Conservation (phyloP, 2,329 filamentous ascomycete genomes). For the Hymenoscyphus repandus region DNA sequence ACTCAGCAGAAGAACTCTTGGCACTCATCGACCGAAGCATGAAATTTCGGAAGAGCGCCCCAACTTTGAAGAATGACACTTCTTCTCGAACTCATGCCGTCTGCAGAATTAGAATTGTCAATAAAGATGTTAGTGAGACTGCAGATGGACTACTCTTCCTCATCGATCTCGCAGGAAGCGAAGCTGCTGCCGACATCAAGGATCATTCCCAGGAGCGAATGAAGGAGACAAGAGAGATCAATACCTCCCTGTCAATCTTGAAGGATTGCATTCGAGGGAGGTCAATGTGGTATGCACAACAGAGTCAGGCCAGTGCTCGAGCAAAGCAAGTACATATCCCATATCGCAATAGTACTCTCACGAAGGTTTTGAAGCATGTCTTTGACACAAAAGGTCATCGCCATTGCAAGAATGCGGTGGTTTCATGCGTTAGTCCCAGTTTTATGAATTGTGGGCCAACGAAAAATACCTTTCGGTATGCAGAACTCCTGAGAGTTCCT, state of each 20-base stretch:
- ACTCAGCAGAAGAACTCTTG: constrained; percentile 58
- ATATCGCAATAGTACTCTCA: constrained; percentile 77
- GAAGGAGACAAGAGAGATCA: constrained; percentile 92
- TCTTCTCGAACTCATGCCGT: constrained; percentile 46
- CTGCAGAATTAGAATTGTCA: constrained; percentile 41
- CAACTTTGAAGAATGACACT: constrained; percentile 41
- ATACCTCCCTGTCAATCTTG: constrained; percentile 81
- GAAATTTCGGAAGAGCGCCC: constrained; percentile 37
- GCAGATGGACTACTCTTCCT: constrained; percentile 42
- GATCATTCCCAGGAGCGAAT: constrained; percentile 85
- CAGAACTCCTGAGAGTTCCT: constrained; percentile 53
- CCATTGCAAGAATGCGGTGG: constrained; percentile 97
- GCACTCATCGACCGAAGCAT: constrained; percentile 71
- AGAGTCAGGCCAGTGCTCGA: constrained; percentile 41
- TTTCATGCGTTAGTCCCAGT: constrained; percentile 86
- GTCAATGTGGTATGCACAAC: constrained; percentile 52
- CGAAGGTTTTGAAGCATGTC: constrained; percentile 86
- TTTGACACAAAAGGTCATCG: constrained; percentile 59
- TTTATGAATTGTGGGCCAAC: constrained; percentile 94
- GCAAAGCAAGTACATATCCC: constrained; percentile 70
- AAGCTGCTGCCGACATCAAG: constrained; percentile 74
- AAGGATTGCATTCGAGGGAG: constrained; percentile 48
- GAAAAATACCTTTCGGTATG: constrained; percentile 77
- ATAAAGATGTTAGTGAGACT: constrained; percentile 16
- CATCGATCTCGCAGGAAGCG: constrained; percentile 45